Evolutionary conservation across 176 grass and related monocot genomes (phyloP), one percentile per base, ranked within the genome.

Genomic region (Phoenix roebelenii): DNA sequence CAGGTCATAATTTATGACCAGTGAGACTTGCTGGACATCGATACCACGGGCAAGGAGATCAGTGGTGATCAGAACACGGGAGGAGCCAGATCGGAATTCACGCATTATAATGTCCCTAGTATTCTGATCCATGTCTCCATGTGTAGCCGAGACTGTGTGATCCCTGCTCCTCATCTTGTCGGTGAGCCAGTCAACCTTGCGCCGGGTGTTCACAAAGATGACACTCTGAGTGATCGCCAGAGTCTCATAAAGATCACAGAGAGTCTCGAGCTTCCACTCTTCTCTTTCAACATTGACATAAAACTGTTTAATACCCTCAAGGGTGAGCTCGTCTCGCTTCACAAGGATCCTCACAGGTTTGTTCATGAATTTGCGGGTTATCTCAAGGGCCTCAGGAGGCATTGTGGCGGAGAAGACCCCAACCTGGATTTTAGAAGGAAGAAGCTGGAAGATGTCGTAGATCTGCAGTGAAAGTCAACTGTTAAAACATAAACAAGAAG

Each of bases 31-130:
- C 79, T 91, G 88, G 30, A 91, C 88, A 74, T 87, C 88, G 0
- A 91, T 91, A 80, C 88, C 87, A 67, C 83, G 83, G 49, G 87
- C 88, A 22, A 92, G 88, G 2, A 91, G 74, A 59, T 92, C 88
- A 0, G 88, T 92, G 25, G 88, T 87, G 69, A 92, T 92, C 10
- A 92, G 80, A 59, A 92, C 88, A 32, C 88, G 83, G 5, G 83
- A 86, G 52, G 88, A 92, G 0, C 83, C 88, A 7, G 88, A 92
- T 22, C 88, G 67, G 69, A 92, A 92, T 65, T 92, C 88, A 59
- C 88, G 80, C 88, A 92, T 92, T 63, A 92, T 92, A 61, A 92
- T 87, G 60, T 92, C 88, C 65, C 88, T 85, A 15, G 88, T 92
- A 60, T 85, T 92, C 80, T 92, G 83, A 69, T 92, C 88, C 88